Evolutionary conservation across 495 filamentous ascomycete species (phyloP).

Genomic region (Talaromyces ruber): DNA sequence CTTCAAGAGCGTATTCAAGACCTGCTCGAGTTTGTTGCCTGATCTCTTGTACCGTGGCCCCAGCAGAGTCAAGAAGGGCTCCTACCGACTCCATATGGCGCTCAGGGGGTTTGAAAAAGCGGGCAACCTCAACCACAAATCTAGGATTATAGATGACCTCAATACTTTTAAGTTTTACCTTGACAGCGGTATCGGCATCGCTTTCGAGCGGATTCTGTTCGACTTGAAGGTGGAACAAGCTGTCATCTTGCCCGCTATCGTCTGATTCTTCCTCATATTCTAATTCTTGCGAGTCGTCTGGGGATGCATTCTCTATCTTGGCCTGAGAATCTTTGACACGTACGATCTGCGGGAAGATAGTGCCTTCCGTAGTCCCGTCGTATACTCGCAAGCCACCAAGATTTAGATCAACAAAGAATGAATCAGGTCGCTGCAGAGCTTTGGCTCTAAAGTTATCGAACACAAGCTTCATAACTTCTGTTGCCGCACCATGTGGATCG

Average conservation of each 20-base stretch:
- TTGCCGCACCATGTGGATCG: constrained; percentile 69
- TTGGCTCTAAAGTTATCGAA: constrained; percentile 92
- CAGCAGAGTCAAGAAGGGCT: constrained; percentile 87
- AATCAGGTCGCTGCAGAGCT: constrained; percentile 79
- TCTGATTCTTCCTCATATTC: constrained; percentile 39
- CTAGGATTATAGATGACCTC: constrained; percentile 96
- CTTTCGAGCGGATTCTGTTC: constrained; percentile 94
- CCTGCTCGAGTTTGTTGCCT: constrained; percentile 93
- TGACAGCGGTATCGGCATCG: constrained; percentile 81
- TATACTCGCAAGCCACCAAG: constrained; percentile 90
- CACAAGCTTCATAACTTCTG: constrained; percentile 77
- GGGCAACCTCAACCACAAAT: constrained; percentile 79
- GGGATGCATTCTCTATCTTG: constrained; percentile 25
- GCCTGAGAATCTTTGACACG: constrained; percentile 79
- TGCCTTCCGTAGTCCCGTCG: constrained; percentile 87
- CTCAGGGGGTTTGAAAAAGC: constrained; percentile 93
- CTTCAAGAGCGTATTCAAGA: constrained; percentile 88
- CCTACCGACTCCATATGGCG: constrained; percentile 97
- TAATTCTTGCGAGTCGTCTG: constrained; percentile 43
- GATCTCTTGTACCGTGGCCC: constrained; percentile 87
- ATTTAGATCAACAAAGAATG: constrained; percentile 76
- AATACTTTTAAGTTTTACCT: constrained; percentile 85
- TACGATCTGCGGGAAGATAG: constrained; percentile 86
- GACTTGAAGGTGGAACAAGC: constrained; percentile 82
- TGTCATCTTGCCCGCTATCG: constrained; percentile 56